phyloP scores from a whole-genome alignment of 768 basidiomycete genomes.

The Leccinum variicolor region DNA sequence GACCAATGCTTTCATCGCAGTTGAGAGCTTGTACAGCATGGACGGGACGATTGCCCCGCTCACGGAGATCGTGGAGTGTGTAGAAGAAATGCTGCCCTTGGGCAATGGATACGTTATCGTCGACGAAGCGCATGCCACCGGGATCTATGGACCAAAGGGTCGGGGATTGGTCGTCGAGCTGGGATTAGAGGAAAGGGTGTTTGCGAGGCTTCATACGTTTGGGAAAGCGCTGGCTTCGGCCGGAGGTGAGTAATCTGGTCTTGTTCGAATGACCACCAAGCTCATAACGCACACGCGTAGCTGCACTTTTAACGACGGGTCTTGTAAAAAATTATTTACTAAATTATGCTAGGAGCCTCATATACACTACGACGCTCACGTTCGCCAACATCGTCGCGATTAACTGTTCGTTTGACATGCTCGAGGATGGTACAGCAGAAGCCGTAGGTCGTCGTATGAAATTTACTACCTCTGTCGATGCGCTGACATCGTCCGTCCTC shows the following conservation, averaged over 20 bases:
- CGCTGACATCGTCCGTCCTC: constrained; percentile 29
- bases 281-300: constrained; percentile 32
- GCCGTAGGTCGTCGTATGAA: constrained; percentile 30
- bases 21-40: constrained; percentile 94
- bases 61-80: constrained; percentile 52
- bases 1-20: constrained; percentile 67
- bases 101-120: constrained; percentile 74
- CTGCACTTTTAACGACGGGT: constrained; percentile 70
- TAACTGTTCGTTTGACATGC: constrained; percentile 75
- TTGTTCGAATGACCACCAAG: too few species aligned
- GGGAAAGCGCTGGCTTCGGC: constrained; percentile 86
- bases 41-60: constrained; percentile 90
- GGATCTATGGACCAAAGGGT: constrained; percentile 79
- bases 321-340: constrained; percentile 80
- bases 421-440: constrained; percentile 64
- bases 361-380: constrained; percentile 87
- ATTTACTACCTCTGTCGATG: neutral
- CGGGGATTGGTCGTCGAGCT: constrained; percentile 69
- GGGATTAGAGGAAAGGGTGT: constrained; percentile 67
- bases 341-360: constrained; percentile 88
- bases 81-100: constrained; percentile 59
- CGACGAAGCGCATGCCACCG: constrained; percentile 94
- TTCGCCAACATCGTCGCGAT: constrained; percentile 73
- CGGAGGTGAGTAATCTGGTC: constrained; percentile 59
- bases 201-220: constrained; percentile 85